Evolutionary conservation across 1,284 basidiomycete species (phyloP).

Genomic region (Peniophora sp.): DNA sequence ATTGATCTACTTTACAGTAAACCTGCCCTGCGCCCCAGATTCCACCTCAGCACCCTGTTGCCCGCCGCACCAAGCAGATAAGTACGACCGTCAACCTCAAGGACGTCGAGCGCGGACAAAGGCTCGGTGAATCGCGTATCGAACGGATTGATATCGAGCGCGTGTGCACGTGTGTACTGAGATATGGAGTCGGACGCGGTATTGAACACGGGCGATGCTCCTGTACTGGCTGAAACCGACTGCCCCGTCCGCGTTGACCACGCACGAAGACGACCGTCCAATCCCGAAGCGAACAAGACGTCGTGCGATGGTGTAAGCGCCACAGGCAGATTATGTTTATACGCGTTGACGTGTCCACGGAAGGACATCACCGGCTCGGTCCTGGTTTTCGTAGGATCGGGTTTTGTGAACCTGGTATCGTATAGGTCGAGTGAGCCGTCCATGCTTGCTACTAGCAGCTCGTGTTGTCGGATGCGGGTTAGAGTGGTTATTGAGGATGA

Average conservation of each 20-base stretch:
- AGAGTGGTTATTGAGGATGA: constrained; percentile 45
- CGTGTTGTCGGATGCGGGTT: constrained; percentile 37
- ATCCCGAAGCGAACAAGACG: constrained; percentile 68
- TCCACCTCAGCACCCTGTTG: background rate
- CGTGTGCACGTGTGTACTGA: background rate
- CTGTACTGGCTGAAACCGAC: no score
- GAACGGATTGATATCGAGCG: constrained; percentile 6
- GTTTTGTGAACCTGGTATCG: constrained; percentile 54
- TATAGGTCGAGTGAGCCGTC: constrained; percentile 40
- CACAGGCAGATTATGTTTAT: constrained; percentile 49
- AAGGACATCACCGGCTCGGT: constrained; percentile 38
- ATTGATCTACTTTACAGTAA: background rate
- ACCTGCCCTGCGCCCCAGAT: background rate
- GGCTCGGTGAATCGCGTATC: constrained; percentile 24
- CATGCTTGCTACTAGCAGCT: constrained; percentile 50
- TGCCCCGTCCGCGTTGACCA: constrained; percentile 58
- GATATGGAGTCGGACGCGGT: background rate
- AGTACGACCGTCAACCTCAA: constrained; percentile 18
- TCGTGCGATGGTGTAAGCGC: constrained; percentile 49
- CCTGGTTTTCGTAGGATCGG: constrained; percentile 33
- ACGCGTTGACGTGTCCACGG: constrained; percentile 47
- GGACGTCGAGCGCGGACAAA: constrained; percentile 38
- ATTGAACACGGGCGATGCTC: constrained; percentile 23
- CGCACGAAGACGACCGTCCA: constrained; percentile 50
- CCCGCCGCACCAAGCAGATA: background rate